Evolutionary conservation across 192 early-diverging fungal genomes (phyloP).

Genomic region (Radiomyces spectabilis): DNA sequence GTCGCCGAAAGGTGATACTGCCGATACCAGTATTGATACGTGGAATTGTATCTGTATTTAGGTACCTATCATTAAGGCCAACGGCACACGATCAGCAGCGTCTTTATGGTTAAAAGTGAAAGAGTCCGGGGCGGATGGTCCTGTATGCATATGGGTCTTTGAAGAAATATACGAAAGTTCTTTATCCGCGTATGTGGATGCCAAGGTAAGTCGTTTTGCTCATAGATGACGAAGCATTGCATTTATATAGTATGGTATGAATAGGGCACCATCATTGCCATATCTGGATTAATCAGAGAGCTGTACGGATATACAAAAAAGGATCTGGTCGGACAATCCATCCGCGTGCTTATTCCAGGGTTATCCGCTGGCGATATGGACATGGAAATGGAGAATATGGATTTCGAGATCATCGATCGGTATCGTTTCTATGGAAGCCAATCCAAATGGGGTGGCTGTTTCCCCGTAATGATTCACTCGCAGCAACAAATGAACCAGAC

Average conservation of each 20-base stretch:
- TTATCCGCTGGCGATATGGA: not conserved
- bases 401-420: too few relatives aligned
- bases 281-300: constrained; percentile 37
- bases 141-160: constrained; percentile 56
- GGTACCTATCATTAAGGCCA: constrained; percentile 48
- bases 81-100: constrained; percentile 44
- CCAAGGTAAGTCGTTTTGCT: constrained; percentile 3
- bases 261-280: constrained; percentile 39
- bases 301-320: constrained; percentile 44
- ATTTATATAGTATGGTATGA: not conserved
- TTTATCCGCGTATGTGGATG: not conserved
- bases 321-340: constrained; percentile 34
- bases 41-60: constrained; percentile 8
- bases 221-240: not conserved
- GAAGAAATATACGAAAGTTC: constrained; percentile 49
- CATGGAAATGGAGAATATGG: not conserved
- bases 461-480: constrained; percentile 5
- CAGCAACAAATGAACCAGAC: constrained; percentile 15
- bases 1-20: not conserved
- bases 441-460: not conserved
- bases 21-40: not conserved
- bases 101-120: constrained; percentile 58
- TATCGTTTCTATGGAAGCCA: constrained; percentile 1
- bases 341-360: not conserved
- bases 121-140: constrained; percentile 29